Evolutionary conservation across 768 basidiomycete genomes (phyloP), one percentile per base, ranked within the genome.

Genomic region (Serendipita sp.): DNA sequence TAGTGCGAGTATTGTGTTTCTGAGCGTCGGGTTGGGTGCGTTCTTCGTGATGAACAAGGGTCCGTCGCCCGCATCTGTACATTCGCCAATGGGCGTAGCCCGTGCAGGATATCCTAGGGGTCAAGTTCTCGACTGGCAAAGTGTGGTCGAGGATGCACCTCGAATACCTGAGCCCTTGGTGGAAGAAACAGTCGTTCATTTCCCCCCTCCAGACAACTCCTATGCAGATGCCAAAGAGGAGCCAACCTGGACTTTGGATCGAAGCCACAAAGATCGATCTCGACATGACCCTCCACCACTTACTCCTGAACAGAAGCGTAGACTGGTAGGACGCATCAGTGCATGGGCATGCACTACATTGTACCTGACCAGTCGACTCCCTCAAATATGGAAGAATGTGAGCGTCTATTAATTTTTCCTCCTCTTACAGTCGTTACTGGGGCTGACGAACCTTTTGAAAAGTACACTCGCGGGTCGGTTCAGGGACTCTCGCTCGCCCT

Each of bases 301-400:
- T 11, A 63, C 56, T 8, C 56, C 24, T 30, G 56, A 60, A n/a
- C 56, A 60, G 34, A 60, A 60, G 28, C 56, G 56, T 70, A 86
- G 82, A 56, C 71, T 92, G 30, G 75, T 98, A 58, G 96, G 96
- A 1, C 86, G 96, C 2, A 82, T 92, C 64, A 92, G 88, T 64
- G 94, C 96, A 7, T 99, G 96, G 96, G 71, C 86, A 18, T 97
- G 95, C 72, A 92, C 94, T 1, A 89, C 85, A 0, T 77, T 97
- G 15, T 99, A 99, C 74, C 77, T 99, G 41, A 97, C 95, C 2
- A 90, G 88, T 2, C 83, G 96, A 66, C 75, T 99, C 70, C 96
- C 96, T 24, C 96, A 99, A 74, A 96, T 99, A 68, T 98, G 96
- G 96, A 95, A 94, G 75, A 97, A 97, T 71, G 94, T 96, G 73